Evolutionary conservation across 139 green algal species (phyloP).

Genomic region (Chlorella sp.): DNA sequence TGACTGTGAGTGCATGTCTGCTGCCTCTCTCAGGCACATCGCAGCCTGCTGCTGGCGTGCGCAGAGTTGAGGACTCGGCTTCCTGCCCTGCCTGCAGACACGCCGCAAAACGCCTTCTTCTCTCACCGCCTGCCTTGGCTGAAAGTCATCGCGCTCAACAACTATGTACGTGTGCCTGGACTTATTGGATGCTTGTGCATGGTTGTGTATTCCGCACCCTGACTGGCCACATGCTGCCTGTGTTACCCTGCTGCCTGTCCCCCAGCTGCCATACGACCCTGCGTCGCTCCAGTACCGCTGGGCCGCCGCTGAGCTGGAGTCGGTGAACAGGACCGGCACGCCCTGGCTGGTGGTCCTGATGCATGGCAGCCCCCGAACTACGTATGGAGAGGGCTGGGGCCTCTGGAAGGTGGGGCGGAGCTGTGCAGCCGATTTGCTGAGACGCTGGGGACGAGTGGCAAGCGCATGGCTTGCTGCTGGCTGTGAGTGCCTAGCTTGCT

Average conservation of each 20-base stretch:
- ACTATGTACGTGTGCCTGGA: background rate
- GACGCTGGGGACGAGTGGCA: no score
- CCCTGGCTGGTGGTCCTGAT: slow-evolving; percentile 75
- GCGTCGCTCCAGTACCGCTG: slow-evolving; percentile 83
- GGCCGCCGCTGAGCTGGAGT: slow-evolving; percentile 61
- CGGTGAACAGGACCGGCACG: slow-evolving; percentile 66
- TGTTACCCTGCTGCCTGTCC: slow-evolving; percentile 57
- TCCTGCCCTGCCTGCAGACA: background rate
- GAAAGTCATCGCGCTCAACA: background rate
- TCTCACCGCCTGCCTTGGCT: background rate
- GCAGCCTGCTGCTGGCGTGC: no score
- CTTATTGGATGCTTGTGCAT: no score
- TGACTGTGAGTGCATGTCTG: background rate
- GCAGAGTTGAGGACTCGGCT: no score
- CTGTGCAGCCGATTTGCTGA: no score
- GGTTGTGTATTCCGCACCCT: background rate
- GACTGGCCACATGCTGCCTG: slow-evolving; percentile 69
- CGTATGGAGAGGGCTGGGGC: no score
- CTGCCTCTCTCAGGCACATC: no score
- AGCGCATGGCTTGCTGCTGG: no score
- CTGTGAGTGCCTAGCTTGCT: no score
- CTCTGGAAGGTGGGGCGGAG: no score
- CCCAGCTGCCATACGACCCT: background rate
- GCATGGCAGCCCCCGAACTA: slow-evolving; percentile 42
- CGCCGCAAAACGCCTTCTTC: background rate